Evolutionary conservation across 2,329 filamentous ascomycete species (phyloP).

Genomic region (Beauveria bassiana): DNA sequence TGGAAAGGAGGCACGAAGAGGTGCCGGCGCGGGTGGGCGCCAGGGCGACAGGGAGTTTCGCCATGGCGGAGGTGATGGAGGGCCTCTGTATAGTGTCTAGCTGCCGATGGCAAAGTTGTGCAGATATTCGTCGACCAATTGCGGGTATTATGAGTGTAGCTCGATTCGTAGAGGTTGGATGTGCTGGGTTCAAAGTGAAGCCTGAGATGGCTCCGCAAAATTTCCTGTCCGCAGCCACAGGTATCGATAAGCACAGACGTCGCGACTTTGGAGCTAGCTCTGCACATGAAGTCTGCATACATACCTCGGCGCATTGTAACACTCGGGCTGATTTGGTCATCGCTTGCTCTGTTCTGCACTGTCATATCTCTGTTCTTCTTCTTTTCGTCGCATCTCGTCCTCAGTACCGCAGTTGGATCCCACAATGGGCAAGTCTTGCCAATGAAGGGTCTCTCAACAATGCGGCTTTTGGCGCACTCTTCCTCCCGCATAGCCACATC

Average conservation of each 20-base stretch:
- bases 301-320: conserved; percentile 7
- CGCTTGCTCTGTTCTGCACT: background rate
- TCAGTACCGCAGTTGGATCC: background rate
- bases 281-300: background rate
- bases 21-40: conserved; percentile 22
- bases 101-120: background rate
- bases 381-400: background rate
- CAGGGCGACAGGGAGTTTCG: conserved; percentile 21
- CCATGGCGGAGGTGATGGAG: conserved; percentile 18
- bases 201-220: conserved; percentile 11
- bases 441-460: conserved; percentile 6
- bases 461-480: conserved; percentile 1
- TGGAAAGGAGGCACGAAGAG: conserved; percentile 19
- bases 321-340: too few species aligned
- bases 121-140: background rate
- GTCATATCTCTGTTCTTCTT: too few species aligned
- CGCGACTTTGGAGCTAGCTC: background rate
- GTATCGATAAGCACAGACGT: conserved; percentile 6
- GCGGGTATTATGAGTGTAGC: too few species aligned
- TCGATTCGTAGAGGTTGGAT: background rate
- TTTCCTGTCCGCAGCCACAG: background rate
- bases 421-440: conserved; percentile 1
- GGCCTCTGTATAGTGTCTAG: background rate
- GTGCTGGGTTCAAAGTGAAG: background rate
- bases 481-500: background rate